Percentiles rank a stretch among this genome's conserved stretches.
Conservation (phyloP, 257 asterid species). For the Solanum lignicaule region DNA sequence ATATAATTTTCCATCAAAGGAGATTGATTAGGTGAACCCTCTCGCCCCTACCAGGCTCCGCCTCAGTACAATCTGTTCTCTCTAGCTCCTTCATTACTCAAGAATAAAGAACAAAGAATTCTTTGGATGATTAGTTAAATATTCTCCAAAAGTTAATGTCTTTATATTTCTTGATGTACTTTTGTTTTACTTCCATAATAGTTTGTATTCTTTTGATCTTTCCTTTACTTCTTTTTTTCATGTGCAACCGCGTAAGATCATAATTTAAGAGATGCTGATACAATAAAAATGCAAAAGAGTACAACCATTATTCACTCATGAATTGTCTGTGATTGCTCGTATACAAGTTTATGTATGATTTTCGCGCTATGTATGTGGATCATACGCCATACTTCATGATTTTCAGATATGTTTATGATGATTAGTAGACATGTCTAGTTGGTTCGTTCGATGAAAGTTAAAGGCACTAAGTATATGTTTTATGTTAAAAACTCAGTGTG, state of each 20-base stretch:
- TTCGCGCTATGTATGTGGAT: not conserved
- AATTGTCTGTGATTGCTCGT: not conserved
- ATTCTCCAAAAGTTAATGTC: not conserved
- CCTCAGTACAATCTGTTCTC: not conserved
- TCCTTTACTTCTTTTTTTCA: not conserved
- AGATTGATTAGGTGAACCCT: not conserved
- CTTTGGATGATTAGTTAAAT: conserved; percentile 1
- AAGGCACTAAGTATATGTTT: not conserved
- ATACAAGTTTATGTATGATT: not conserved
- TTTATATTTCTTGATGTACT: not conserved
- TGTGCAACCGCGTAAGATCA: not conserved
- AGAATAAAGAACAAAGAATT: not conserved
- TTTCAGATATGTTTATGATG: not conserved
- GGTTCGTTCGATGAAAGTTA: not conserved
- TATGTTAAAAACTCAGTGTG: not conserved
- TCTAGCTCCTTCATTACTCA: not conserved
- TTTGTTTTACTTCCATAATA: not conserved
- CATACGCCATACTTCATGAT: not conserved
- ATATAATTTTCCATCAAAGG: not conserved
- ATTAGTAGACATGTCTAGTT: not conserved
- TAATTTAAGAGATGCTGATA: not conserved
- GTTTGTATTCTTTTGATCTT: not conserved
- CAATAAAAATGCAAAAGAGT: not conserved
- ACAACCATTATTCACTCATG: not conserved
- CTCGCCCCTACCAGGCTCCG: not conserved